These are phyloP conservation scores for Xylaria sp. DNA, from an alignment of 2,329 filamentous ascomycete genomes.

Conservation along the genomic window DNA sequence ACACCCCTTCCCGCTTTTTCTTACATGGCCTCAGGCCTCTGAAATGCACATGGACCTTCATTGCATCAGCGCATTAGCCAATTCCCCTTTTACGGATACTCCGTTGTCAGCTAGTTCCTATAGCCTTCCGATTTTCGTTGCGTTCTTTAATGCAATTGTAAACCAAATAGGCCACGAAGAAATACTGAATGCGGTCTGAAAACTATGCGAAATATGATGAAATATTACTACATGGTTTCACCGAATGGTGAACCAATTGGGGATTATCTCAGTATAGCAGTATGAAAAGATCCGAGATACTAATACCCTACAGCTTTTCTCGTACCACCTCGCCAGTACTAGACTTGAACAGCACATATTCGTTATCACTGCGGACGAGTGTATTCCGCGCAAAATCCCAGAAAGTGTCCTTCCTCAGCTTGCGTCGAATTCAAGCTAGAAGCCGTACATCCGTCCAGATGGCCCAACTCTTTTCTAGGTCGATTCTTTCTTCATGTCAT, in stretches of 20 bases:
- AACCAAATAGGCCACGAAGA: not conserved
- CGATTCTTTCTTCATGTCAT: constrained; percentile 47
- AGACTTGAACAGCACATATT: constrained; percentile 53
- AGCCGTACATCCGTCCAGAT: constrained; percentile 66
- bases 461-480: constrained; percentile 69
- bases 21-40: too few species aligned
- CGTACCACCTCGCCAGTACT: constrained; percentile 55
- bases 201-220: not conserved
- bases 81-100: not conserved
- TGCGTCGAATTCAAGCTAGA: constrained; percentile 53
- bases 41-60: not conserved
- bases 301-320: not conserved
- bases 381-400: constrained; percentile 49
- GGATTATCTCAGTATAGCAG: not conserved
- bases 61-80: not conserved
- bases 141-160: not conserved
- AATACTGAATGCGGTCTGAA: too few species aligned
- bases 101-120: not conserved
- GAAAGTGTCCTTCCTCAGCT: constrained; percentile 58
- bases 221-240: too few species aligned
- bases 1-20: too few species aligned
- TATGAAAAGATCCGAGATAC: not conserved
- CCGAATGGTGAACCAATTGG: not conserved
- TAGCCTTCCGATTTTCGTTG: not conserved
- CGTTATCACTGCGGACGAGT: constrained; percentile 61